A percentile compares a stretch with the other conserved stretches of the same genome.
Evolutionary conservation across 2,329 filamentous ascomycete genomes (phyloP).

Genomic region (Xylaria sp.): DNA sequence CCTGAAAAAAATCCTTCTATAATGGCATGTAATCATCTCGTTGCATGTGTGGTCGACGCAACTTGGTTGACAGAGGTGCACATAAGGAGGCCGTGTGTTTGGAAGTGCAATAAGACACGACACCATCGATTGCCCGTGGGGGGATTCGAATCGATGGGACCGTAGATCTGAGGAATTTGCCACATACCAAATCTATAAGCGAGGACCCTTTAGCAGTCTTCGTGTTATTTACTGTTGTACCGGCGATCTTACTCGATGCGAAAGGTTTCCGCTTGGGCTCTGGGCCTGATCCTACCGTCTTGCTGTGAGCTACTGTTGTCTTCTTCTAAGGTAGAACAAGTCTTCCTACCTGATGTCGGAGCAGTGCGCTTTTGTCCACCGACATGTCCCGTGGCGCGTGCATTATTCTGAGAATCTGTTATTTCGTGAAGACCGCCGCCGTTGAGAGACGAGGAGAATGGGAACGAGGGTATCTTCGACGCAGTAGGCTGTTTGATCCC

Average conservation of each 20-base stretch:
- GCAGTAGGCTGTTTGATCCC: conserved; percentile 41
- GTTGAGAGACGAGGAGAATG: conserved; percentile 41
- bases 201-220: conserved; percentile 59
- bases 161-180: conserved; percentile 9
- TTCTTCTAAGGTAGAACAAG: conserved; percentile 28
- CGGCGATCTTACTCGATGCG: conserved; percentile 57
- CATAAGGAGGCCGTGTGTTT: background rate
- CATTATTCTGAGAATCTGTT: conserved; percentile 70
- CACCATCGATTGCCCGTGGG: background rate
- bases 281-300: conserved; percentile 60
- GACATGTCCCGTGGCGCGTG: conserved; percentile 55
- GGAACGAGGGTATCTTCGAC: conserved; percentile 44
- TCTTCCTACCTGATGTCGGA: conserved; percentile 57
- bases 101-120: background rate
- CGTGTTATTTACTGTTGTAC: conserved; percentile 56
- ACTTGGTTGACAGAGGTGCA: background rate
- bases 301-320: conserved; percentile 39
- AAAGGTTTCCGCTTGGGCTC: conserved; percentile 71
- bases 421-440: conserved; percentile 61
- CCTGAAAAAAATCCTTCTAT: conserved; percentile 1
- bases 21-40: conserved; percentile 21
- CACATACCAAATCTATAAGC: conserved; percentile 49
- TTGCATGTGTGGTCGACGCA: background rate
- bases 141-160: background rate
- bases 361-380: conserved; percentile 63